Conservation (phyloP, 2,329 filamentous ascomycete species). For the Pseudocercospora musae region DNA sequence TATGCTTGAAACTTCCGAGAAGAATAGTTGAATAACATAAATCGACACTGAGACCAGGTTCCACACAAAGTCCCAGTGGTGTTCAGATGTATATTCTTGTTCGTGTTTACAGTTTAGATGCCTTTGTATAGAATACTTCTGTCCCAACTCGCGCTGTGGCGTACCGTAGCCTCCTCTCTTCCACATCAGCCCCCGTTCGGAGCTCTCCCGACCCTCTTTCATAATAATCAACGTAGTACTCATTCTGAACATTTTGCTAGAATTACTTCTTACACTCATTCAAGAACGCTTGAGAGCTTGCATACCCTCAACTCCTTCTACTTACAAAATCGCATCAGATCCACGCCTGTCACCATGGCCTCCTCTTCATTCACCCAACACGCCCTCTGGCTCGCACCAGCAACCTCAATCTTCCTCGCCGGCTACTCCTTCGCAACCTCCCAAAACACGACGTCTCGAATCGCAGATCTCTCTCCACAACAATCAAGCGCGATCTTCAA, state of each 20-base stretch:
- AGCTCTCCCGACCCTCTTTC: neutral
- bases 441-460: neutral
- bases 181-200: neutral
- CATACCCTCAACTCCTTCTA: no score
- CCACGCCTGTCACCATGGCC: neutral
- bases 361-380: neutral
- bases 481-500: constrained; percentile 2
- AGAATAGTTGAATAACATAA: neutral
- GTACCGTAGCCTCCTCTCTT: neutral
- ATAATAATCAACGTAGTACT: neutral
- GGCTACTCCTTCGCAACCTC: constrained; percentile 10
- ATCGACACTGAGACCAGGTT: neutral
- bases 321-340: neutral
- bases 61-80: neutral
- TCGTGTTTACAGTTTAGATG: neutral
- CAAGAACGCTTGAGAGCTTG: no score
- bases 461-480: constrained; percentile 7
- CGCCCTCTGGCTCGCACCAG: constrained; percentile 7
- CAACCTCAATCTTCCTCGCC: constrained; percentile 12
- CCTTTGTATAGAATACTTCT: neutral
- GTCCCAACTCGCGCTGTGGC: neutral
- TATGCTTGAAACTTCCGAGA: neutral
- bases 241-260: no score
- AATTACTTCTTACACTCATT: no score
- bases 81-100: neutral